Evolutionary conservation across 768 basidiomycete genomes (phyloP).

Genomic region (Mycena kentingensis): DNA sequence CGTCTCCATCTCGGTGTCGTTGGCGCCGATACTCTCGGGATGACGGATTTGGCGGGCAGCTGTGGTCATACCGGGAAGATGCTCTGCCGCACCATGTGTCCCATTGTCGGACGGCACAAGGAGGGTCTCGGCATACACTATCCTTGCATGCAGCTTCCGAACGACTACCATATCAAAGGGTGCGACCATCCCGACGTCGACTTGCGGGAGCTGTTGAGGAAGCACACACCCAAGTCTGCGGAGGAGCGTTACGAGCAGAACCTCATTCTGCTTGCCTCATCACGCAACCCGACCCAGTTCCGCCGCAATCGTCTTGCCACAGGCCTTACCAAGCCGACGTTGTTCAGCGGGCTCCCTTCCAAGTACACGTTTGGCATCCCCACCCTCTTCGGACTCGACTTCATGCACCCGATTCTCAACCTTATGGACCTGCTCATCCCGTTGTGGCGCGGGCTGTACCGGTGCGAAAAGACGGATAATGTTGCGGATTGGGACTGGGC

Average conservation of each 20-base stretch:
- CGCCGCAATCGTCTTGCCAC: conserved; percentile 30
- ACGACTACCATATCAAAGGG: not conserved
- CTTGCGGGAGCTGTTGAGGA: not conserved
- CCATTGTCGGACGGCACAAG: not conserved
- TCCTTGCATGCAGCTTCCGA: not conserved
- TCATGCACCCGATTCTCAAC: conserved; percentile 45
- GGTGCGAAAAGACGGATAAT: conserved; percentile 21
- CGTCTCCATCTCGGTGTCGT: conserved; percentile 22
- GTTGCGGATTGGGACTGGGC: conserved; percentile 35
- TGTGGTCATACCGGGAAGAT: conserved; percentile 6
- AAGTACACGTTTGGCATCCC: conserved; percentile 22
- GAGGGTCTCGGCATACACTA: not conserved
- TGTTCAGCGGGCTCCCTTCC: conserved; percentile 36
- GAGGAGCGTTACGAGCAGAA: not conserved
- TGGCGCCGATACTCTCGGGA: not conserved
- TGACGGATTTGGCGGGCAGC: not conserved
- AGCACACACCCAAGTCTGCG: not conserved
- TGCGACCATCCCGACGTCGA: not conserved
- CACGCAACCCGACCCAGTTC: conserved; percentile 20
- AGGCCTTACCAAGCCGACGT: conserved; percentile 37
- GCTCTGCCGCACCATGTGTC: conserved; percentile 7
- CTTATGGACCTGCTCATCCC: conserved; percentile 36
- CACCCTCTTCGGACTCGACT: not conserved
- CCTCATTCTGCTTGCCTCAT: not conserved
- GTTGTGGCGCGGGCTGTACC: conserved; percentile 33